Evolutionary conservation across 2,329 filamentous ascomycete species (phyloP).

Genomic region (Penicillium janthinellum): DNA sequence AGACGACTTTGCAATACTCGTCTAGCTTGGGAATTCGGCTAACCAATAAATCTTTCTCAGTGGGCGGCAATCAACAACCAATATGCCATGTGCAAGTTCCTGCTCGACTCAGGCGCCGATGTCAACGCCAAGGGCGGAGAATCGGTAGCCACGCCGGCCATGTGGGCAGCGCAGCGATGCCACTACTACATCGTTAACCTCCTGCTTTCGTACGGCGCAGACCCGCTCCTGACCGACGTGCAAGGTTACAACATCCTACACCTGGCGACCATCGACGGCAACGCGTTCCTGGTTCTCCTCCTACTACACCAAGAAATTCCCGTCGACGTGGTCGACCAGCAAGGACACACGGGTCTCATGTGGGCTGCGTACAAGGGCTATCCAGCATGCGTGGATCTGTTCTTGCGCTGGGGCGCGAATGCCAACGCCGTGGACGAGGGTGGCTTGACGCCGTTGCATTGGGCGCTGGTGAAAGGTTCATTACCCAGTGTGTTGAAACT

Average conservation of each 20-base stretch:
- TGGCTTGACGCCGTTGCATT: constrained; percentile 92
- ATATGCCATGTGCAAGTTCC: constrained; percentile 93
- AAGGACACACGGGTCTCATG: constrained; percentile 94
- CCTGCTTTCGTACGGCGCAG: constrained; percentile 85
- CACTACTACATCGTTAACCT: constrained; percentile 97
- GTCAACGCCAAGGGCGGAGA: constrained; percentile 96
- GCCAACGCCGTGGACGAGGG: constrained; percentile 88
- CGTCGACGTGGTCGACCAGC: constrained; percentile 85
- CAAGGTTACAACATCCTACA: constrained; percentile 98
- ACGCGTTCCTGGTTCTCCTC: constrained; percentile 83
- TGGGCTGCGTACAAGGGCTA: constrained; percentile 99
- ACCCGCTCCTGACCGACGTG: constrained; percentile 86
- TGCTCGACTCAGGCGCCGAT: constrained; percentile 81
- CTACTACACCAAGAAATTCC: constrained; percentile 94
- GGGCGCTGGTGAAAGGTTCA: constrained; percentile 93
- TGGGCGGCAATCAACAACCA: constrained; percentile 99
- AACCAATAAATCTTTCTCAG: constrained; percentile 49
- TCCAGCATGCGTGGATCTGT: constrained; percentile 86
- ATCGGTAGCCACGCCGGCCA: constrained; percentile 86
- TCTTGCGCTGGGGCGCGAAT: constrained; percentile 91
- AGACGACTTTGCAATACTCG: background rate
- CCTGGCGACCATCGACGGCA: constrained; percentile 95
- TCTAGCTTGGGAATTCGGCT: background rate
- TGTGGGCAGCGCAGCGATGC: constrained; percentile 96
- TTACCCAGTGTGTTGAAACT: constrained; percentile 88